phyloP scores from a whole-genome alignment of 139 green algal species.

The Tetradesmus lagerheimii region DNA sequence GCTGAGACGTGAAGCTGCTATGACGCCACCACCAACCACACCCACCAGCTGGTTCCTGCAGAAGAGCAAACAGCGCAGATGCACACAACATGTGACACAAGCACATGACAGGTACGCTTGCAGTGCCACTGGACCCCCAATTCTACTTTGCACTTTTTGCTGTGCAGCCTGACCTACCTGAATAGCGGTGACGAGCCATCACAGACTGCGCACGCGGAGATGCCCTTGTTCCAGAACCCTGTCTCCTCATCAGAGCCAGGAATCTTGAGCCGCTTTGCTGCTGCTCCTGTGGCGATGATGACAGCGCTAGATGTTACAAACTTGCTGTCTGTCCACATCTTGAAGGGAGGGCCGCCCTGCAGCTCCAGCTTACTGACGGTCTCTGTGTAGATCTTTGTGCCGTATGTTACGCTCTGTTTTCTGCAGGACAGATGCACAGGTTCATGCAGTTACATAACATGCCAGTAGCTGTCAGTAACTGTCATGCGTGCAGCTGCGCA shows the following conservation, averaged over 20 bases:
- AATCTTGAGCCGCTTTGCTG: slow-evolving; percentile 64
- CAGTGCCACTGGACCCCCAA: too few species aligned
- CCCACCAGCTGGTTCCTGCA: slow-evolving; percentile 71
- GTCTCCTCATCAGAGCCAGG: slow-evolving; percentile 61
- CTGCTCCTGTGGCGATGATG: slow-evolving; percentile 79
- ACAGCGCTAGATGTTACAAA: slow-evolving; percentile 65
- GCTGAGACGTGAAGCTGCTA: slow-evolving; percentile 47
- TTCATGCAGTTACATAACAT: too few species aligned
- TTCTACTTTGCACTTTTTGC: not conserved
- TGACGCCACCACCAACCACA: slow-evolving; percentile 86
- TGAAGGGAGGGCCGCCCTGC: slow-evolving; percentile 50
- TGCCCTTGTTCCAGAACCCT: slow-evolving; percentile 85
- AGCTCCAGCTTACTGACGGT: slow-evolving; percentile 74
- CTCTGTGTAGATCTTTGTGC: slow-evolving; percentile 71
- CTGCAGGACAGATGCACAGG: not conserved
- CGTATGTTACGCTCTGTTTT: slow-evolving; percentile 70
- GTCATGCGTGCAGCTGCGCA: not conserved
- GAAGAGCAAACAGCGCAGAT: not conserved
- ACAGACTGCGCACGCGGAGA: slow-evolving; percentile 84
- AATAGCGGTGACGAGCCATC: slow-evolving; percentile 91
- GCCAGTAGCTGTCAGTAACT: not conserved
- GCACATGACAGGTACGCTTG: too few species aligned
- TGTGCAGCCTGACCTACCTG: slow-evolving; percentile 25
- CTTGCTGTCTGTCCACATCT: slow-evolving; percentile 54
- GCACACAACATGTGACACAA: not conserved